phyloP scores from a whole-genome alignment of 768 basidiomycete species.

The Cyathus striatus region DNA sequence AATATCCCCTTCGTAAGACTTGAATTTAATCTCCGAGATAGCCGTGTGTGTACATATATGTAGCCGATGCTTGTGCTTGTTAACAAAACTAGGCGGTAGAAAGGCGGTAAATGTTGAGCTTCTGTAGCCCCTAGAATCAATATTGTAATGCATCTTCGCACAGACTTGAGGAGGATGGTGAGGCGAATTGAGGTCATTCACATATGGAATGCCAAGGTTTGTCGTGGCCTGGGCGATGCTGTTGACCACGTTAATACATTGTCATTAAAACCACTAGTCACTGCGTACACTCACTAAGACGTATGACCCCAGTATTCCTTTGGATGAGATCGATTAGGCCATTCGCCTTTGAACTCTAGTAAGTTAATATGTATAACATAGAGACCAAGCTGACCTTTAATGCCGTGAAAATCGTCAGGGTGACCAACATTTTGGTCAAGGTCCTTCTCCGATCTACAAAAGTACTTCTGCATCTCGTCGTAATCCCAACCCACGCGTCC shows the following conservation, averaged over 20 bases:
- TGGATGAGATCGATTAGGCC: not conserved
- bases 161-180: constrained; percentile 6
- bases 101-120: constrained; percentile 14
- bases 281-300: not conserved
- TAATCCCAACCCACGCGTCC: constrained; percentile 18
- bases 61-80: constrained; percentile 4
- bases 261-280: not conserved
- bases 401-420: not conserved
- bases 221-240: constrained; percentile 8
- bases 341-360: not conserved
- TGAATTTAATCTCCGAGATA: not conserved
- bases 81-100: constrained; percentile 5
- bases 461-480: constrained; percentile 15
- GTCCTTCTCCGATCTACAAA: constrained; percentile 14
- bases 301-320: not conserved
- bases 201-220: constrained; percentile 9
- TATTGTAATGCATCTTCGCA: constrained; percentile 8
- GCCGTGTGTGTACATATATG: constrained; percentile 9
- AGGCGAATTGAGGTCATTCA: constrained; percentile 10
- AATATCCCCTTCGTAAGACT: not conserved
- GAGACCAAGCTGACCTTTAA: constrained; percentile 2
- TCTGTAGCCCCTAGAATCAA: constrained; percentile 8
- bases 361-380: not conserved
- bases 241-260: not conserved
- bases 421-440: constrained; percentile 1